Evolutionary conservation across 768 basidiomycete genomes (phyloP).

Genomic region (Mycena filopes): DNA sequence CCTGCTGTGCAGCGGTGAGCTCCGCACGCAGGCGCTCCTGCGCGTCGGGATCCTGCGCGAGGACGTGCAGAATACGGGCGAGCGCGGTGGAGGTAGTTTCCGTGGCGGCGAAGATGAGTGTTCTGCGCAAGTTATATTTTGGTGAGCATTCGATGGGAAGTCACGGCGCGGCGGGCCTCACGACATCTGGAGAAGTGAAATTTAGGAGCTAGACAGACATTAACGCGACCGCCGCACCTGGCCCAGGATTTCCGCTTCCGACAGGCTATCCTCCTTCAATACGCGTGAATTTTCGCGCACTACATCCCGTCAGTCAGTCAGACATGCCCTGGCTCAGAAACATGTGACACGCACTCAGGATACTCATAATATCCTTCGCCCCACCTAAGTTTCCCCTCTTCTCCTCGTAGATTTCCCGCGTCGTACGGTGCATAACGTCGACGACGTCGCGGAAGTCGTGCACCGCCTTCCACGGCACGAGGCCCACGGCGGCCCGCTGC

Average conservation of each 20-base stretch:
- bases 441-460: not conserved
- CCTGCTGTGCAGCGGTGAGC: not conserved
- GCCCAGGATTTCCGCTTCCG: too few relatives aligned
- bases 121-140: too few relatives aligned
- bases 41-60: not conserved
- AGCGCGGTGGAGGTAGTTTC: slow-evolving; percentile 4
- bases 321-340: too few relatives aligned
- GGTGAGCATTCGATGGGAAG: too few relatives aligned
- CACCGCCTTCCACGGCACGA: not conserved
- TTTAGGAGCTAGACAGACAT: too few relatives aligned
- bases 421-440: not conserved
- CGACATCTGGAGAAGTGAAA: too few relatives aligned
- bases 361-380: slow-evolving; percentile 12
- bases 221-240: too few relatives aligned
- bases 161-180: too few relatives aligned
- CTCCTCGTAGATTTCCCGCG: not conserved
- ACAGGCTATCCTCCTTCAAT: too few relatives aligned
- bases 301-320: too few relatives aligned
- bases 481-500: not conserved
- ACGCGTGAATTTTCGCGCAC: too few relatives aligned
- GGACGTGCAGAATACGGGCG: not conserved
- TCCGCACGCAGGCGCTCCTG: slow-evolving; percentile 10
- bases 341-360: not conserved
- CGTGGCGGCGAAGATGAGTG: slow-evolving; percentile 1
- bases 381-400: not conserved